Evolutionary conservation across 2,329 filamentous ascomycete genomes (phyloP), one percentile per base, ranked within the genome.

Genomic region (Colletotrichum sp.): DNA sequence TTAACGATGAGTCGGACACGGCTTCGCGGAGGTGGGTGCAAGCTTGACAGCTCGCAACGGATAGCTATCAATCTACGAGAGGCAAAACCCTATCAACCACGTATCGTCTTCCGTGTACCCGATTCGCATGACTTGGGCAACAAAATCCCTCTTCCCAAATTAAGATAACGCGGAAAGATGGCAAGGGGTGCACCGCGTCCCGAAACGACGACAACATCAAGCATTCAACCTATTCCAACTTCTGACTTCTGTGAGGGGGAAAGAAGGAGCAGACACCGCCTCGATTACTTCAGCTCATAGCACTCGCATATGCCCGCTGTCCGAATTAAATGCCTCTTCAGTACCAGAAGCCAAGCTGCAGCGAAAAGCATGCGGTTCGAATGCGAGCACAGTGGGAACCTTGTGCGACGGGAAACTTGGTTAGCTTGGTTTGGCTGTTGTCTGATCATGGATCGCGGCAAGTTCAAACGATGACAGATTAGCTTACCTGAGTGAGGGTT

Each of bases 391-490:
- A 72, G 69, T 68, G 36, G 32, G 32, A 72, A 75, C 26, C n/a
- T 21, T 15, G 12, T 66, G 67, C 39, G 15, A 18, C 34, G 28
- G 34, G n/a, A 24, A 44, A 57, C 13, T 65, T 28, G 52, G 21
- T 28, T 21, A 15, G 8, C 60, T 24, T 60, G 30, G 21, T 44
- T 68, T 24, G 24, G 24, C n/a, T 10, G 24, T 64, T 68, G 69
- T 75, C 72, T 59, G 72, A 75, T 72, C 16, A 71, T 66, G 60
- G 60, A 16, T 36, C 34, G 57, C 62, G 62, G 62, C 15, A 68
- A 64, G 55, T 57, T 72, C 69, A 75, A 72, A 75, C 72, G 55
- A 72, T 68, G 72, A 72, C 69, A 75, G 72, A 72, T 68, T 57
- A 65, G 39, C 63, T 30, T 39, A 55, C n/a, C 44, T 16, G 55